Evolutionary conservation across 78 protist genomes (phyloP).

Genomic region (Blattamonas nauphoetae): DNA sequence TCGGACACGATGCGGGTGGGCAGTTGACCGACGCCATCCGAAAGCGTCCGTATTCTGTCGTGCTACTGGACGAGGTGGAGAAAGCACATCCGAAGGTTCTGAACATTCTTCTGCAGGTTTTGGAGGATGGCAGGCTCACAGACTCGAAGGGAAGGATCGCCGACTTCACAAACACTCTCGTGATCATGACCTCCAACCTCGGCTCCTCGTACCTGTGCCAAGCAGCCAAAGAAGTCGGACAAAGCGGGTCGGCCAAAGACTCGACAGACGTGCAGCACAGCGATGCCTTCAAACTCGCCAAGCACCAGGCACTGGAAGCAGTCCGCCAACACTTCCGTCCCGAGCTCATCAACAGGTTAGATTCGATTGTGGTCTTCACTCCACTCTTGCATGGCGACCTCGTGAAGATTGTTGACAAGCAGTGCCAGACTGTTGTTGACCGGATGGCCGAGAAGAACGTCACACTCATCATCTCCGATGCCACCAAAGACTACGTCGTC

Average conservation of each 20-base stretch:
- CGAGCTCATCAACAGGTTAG: conserved; percentile 93
- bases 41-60: conserved; percentile 83
- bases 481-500: conserved; percentile 46
- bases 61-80: conserved; percentile 95
- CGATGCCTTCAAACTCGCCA: not conserved
- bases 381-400: conserved; percentile 48
- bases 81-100: conserved; percentile 83
- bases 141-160: conserved; percentile 87
- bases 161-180: conserved; percentile 76
- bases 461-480: conserved; percentile 9
- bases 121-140: conserved; percentile 95
- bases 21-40: conserved; percentile 95
- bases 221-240: not conserved
- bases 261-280: not conserved
- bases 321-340: conserved; percentile 73
- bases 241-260: not conserved
- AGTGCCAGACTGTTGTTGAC: conserved; percentile 35
- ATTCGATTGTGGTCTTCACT: conserved; percentile 74
- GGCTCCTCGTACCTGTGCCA: conserved; percentile 59
- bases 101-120: conserved; percentile 84
- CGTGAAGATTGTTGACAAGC: conserved; percentile 33
- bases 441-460: conserved; percentile 62
- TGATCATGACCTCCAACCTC: conserved; percentile 83
- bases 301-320: conserved; percentile 44
- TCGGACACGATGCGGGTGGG: conserved; percentile 96